Evolutionary conservation across 169 alveolate species (phyloP), one percentile per base, ranked within the genome.

Genomic region (Eimeria praecox): DNA sequence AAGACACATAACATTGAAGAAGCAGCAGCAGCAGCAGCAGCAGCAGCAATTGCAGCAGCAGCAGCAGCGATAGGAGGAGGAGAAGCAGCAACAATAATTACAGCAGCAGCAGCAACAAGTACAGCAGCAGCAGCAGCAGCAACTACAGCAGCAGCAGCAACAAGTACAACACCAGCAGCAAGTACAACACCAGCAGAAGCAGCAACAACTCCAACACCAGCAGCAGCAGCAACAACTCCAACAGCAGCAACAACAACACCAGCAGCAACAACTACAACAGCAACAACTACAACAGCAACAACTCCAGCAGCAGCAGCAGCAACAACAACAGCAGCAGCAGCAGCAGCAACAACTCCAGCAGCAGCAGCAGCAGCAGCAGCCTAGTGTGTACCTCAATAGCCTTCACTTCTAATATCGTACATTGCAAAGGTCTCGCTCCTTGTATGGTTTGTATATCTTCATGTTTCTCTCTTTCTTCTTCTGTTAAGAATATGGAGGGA

Each of bases 351-450:
- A 56, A 14, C 27, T 14, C n/a, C 66, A 56, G 66, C 27, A 56
- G 27, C 66, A 35, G 83, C 18, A 30, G 77, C 88, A 54, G 24
- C 92, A 83, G 92, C 92, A 46, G 75, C 75, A 54, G 92, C 90
- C n/a, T n/a, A n/a, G n/a, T n/a, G n/a, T n/a, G 24, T n/a, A 96
- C 97, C 95, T 98, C 99, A 52, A 98, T 98, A 54, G 98, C 98
- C 97, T 99, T 99, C 38, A 99, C 99, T 96, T 99, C 99, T 82
- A 99, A 97, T 30, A 99, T 99, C 20, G 99, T 98, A 94, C 99
- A 99, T 95, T 99, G 98, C 96, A 99, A 98, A 89, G 98, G 77
- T 9, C 95, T 9, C 95, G 69, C 18, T 44, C 89, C 30, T 71
- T 80, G 35, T 64, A n/a, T 9, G 66, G 56, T 52, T 38, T n/a